A percentile compares a stretch with the other conserved stretches of the same genome.
These are phyloP conservation scores for Sparassis latifolia DNA, from an alignment of 1,284 basidiomycete genomes.

Conservation along the genomic window DNA sequence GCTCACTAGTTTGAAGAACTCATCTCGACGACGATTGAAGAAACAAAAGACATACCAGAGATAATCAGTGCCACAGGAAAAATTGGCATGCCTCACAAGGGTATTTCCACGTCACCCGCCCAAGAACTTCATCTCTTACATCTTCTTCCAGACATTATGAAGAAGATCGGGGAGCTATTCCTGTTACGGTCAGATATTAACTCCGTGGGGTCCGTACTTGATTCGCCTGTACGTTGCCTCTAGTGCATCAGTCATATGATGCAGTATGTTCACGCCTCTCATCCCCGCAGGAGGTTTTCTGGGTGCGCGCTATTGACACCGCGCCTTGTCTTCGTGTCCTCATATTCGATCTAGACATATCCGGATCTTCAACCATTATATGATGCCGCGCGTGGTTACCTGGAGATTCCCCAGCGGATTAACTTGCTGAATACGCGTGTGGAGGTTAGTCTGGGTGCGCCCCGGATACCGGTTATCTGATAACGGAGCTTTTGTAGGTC, in stretches of 20 bases:
- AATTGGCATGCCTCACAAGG: constrained; percentile 82
- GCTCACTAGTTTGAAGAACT: constrained; percentile 78
- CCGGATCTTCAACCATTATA: constrained; percentile 95
- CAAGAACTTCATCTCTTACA: neutral
- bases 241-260: neutral
- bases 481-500: constrained; percentile 43
- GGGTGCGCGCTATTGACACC: constrained; percentile 44
- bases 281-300: constrained; percentile 76
- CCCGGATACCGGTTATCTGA: constrained; percentile 1
- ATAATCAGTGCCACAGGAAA: constrained; percentile 92
- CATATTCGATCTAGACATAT: constrained; percentile 49
- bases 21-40: constrained; percentile 91
- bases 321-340: neutral
- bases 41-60: constrained; percentile 95
- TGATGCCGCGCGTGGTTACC: constrained; percentile 87
- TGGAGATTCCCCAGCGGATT: constrained; percentile 93
- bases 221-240: constrained; percentile 71
- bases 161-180: constrained; percentile 93
- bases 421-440: constrained; percentile 92
- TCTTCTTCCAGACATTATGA: constrained; percentile 81
- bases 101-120: constrained; percentile 27
- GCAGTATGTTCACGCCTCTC: neutral
- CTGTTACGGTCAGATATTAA: constrained; percentile 93
- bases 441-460: constrained; percentile 49
- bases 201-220: constrained; percentile 90